phyloP scores from a whole-genome alignment of 176 grass and related monocot species.

The barley (Hordeum vulgare) region MorexV3_pseudomolecules_assembly NC_058524.1:627053764-627054263 shows the following conservation, averaged over 20 bases:
- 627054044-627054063: slow-evolving; percentile 45
- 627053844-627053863: not conserved
- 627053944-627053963: slow-evolving; percentile 24
- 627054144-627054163: too few species aligned
- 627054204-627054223: too few species aligned
- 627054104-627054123: too few species aligned
- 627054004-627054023: too few species aligned
- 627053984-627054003: slow-evolving; percentile 43
- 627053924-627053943: slow-evolving; percentile 41
- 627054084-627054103: slow-evolving; percentile 31
- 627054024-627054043: slow-evolving; percentile 30
- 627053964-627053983: slow-evolving; percentile 53
- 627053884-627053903: slow-evolving; percentile 44
- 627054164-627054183: too few species aligned
- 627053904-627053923: slow-evolving; percentile 54
- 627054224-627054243: too few species aligned
- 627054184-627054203: too few species aligned
- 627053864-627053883: slow-evolving; percentile 44
- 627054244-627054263: not conserved
- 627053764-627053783: too few species aligned
- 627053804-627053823: not conserved
- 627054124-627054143: too few species aligned
- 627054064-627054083: slow-evolving; percentile 52
- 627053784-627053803: too few species aligned
- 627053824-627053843: not conserved